Base-by-base conservation (phyloP, 2,329 filamentous ascomycete genomes). In the Arthrobotrys sinensis region DNA sequence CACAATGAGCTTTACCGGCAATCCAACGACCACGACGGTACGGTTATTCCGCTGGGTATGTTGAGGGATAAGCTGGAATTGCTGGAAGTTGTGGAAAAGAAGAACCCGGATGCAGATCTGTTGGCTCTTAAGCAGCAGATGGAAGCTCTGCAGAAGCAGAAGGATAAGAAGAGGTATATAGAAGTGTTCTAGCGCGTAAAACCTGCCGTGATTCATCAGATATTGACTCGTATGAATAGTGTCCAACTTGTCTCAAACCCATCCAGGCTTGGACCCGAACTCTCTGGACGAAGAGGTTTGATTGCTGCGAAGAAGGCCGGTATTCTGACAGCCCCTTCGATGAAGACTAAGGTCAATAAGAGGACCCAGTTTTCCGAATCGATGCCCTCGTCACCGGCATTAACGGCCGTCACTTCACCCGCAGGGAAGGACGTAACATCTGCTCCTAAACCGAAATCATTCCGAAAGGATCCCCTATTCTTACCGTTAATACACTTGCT, bases 401-500 rank as follows among this genome's bases (percentile, higher is more conserved):
- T 79, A 55, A 70, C 76, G 38, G 76, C 69, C 11, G 36, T 50
- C 8, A 71, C 55, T 1, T 79, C 76, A 38, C 76, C 76, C n/a
- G 76, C 76, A 34, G 70, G 68, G 7, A 75, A 66, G 28, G 55
- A 75, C 38, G 76, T 75, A 21, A 79, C 76, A 53, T 79, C 76
- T 10, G 76, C 40, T 10, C 76, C 76, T 16, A 79, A 75, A 57
- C 46, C 69, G 34, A 79, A 73, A 53, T 69, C 76, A 12, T 75
- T 75, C 45, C 63, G 70, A 65, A 79, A 79, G 4, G 80, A 82
- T n/a, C 80, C 81, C 28, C 71, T 82, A 34, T 81, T 79, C 24
- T 68, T 80, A 28, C 81, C 81, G 19, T 77, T 82, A 75, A 81
- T 81, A 78, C 81, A 82, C 60, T 64, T 82, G 46, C 65, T 82